These are phyloP conservation scores for Porcisia deanei DNA, from an alignment of 208 protist species.

Conservation along the genomic window DNA sequence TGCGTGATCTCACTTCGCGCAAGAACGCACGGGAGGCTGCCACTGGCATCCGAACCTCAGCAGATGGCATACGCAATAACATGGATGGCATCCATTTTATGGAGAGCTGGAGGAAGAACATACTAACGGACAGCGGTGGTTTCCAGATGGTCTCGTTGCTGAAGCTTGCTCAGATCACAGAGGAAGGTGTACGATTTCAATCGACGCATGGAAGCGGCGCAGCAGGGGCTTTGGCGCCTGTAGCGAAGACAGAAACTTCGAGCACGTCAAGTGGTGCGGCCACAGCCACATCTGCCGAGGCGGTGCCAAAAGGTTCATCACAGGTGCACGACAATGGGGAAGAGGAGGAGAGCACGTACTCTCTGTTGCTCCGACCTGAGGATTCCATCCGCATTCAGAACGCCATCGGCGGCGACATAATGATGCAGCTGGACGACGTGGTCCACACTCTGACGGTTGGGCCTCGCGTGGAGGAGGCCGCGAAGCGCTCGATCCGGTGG, in stretches of 20 bases:
- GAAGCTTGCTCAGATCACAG: constrained; percentile 96
- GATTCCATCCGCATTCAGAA: constrained; percentile 98
- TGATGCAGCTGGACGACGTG: constrained; percentile 99
- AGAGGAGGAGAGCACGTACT: constrained; percentile 40
- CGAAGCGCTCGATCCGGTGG: constrained; percentile 96
- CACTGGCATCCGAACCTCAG: constrained; percentile 13
- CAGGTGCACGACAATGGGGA: not conserved
- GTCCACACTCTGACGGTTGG: constrained; percentile 90
- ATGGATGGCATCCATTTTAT: constrained; percentile 98
- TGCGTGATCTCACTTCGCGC: constrained; percentile 69
- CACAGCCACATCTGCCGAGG: not conserved
- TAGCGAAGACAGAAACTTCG: constrained; percentile 16
- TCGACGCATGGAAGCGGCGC: constrained; percentile 96
- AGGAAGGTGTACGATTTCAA: constrained; percentile 98
- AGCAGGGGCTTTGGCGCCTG: constrained; percentile 3
- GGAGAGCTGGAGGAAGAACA: constrained; percentile 95
- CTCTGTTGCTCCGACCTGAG: constrained; percentile 97
- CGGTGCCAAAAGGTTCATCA: constrained; percentile 2
- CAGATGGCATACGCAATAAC: constrained; percentile 63
- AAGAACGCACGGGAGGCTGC: constrained; percentile 51
- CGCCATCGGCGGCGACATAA: constrained; percentile 98
- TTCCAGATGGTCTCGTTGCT: constrained; percentile 99
- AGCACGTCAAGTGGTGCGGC: constrained; percentile 6
- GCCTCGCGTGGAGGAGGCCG: constrained; percentile 96
- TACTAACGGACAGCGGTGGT: constrained; percentile 98